phyloP scores from a whole-genome alignment of 2,329 filamentous ascomycete genomes.

The Xylariaceae sp. region DNA sequence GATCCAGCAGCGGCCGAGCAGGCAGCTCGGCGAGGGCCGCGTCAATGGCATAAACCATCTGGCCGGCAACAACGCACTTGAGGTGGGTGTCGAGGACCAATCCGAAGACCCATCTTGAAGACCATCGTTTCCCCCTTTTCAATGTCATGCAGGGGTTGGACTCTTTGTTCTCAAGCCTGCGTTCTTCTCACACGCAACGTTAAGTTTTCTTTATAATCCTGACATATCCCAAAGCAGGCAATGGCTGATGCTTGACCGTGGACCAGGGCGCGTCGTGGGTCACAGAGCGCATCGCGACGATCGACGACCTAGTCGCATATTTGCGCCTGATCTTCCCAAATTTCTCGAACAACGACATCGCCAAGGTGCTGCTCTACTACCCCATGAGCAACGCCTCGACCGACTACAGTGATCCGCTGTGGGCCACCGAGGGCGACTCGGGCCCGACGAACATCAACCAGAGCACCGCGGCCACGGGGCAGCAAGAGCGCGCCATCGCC shows the following conservation, averaged over 20 bases:
- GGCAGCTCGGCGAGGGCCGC: conserved; percentile 19
- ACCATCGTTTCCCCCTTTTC: conserved; percentile 21
- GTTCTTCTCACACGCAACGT: too few species aligned
- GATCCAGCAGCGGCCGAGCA: conserved; percentile 22
- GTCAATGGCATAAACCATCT: conserved; percentile 28
- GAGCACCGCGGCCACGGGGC: not conserved
- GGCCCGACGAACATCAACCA: not conserved
- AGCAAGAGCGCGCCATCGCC: conserved; percentile 1
- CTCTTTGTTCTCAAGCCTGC: too few species aligned
- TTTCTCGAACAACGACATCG: too few species aligned
- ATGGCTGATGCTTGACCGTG: too few species aligned
- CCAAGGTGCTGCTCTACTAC: conserved; percentile 27
- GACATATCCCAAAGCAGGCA: too few species aligned
- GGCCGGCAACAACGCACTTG: conserved; percentile 28
- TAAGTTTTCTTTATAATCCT: too few species aligned
- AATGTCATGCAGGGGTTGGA: conserved; percentile 16
- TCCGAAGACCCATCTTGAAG: conserved; percentile 22
- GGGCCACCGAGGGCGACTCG: conserved; percentile 40
- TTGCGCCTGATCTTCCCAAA: too few species aligned
- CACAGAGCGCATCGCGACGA: too few species aligned
- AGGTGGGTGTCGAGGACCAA: conserved; percentile 25
- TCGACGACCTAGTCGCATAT: too few species aligned
- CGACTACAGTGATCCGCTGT: conserved; percentile 44
- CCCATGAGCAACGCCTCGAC: conserved; percentile 43
- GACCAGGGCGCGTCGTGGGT: too few species aligned